Evolutionary conservation across 2,329 filamentous ascomycete genomes (phyloP).

Genomic region (Aspergillus proliferans): DNA sequence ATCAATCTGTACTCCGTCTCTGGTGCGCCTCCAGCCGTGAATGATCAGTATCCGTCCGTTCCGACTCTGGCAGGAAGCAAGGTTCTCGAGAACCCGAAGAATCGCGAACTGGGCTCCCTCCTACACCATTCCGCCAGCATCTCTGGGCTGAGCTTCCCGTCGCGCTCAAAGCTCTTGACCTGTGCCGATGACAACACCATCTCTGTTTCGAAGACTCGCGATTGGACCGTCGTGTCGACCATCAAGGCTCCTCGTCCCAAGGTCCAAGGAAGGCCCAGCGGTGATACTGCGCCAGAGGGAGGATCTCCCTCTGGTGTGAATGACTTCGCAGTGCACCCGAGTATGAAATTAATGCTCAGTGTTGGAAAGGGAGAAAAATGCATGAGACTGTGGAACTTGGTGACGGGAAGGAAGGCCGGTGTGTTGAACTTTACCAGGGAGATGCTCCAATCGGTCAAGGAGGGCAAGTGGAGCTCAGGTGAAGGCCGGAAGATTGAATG

Average conservation of each 20-base stretch:
- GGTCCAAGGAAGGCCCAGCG: constrained; percentile 70
- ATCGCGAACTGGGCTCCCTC: constrained; percentile 79
- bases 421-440: constrained; percentile 77
- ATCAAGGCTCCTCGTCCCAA: constrained; percentile 88
- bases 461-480: constrained; percentile 68
- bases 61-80: constrained; percentile 65
- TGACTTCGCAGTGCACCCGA: constrained; percentile 90
- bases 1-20: constrained; percentile 93
- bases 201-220: constrained; percentile 75
- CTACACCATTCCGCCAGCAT: constrained; percentile 81
- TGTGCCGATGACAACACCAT: constrained; percentile 87
- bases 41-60: constrained; percentile 52
- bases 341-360: constrained; percentile 92
- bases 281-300: constrained; percentile 79
- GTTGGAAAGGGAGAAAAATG: constrained; percentile 83
- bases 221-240: constrained; percentile 80
- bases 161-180: constrained; percentile 79
- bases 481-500: constrained; percentile 80
- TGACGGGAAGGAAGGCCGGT: constrained; percentile 91
- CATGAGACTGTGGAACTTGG: constrained; percentile 93
- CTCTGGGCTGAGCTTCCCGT: constrained; percentile 74
- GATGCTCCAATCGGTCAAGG: constrained; percentile 67
- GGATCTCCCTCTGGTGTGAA: constrained; percentile 83
- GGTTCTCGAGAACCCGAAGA: constrained; percentile 76
- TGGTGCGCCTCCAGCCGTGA: constrained; percentile 55